phyloP scores from a whole-genome alignment of 305 asterid genomes.

The Fraxinus paxiana region DNA sequence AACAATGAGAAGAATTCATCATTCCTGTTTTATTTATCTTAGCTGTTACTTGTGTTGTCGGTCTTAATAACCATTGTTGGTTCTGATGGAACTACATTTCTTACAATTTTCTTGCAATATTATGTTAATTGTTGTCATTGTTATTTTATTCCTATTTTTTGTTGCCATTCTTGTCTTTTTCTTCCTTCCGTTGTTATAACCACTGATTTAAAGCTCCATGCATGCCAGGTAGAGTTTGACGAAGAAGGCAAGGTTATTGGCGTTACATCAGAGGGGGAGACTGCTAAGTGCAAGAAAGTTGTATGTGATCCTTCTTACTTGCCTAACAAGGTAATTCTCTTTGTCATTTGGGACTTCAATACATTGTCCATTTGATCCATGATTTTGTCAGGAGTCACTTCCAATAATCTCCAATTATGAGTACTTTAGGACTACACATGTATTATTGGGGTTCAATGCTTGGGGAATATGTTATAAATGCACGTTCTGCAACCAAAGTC shows the following conservation, averaged over 20 bases:
- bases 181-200: background rate
- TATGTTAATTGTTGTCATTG: background rate
- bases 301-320: slow-evolving; percentile 97
- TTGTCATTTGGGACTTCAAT: background rate
- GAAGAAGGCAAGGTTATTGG: slow-evolving; percentile 87
- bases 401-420: slow-evolving; percentile 3
- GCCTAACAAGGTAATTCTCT: slow-evolving; percentile 60
- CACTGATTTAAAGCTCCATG: slow-evolving; percentile 17
- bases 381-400: background rate
- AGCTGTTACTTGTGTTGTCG: background rate
- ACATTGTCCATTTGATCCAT: background rate
- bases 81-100: background rate
- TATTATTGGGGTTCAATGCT: slow-evolving; percentile 3
- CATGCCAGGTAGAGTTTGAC: slow-evolving; percentile 74
- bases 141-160: background rate
- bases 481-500: background rate
- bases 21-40: background rate
- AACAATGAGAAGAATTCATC: background rate
- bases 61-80: no score
- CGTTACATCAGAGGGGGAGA: slow-evolving; percentile 94
- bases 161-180: background rate
- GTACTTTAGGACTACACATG: background rate
- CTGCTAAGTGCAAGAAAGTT: slow-evolving; percentile 90
- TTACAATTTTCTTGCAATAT: background rate
- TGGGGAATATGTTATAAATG: background rate